Evolutionary conservation across 306 rosid species (phyloP).

Genomic region (Nissolia schottii): DNA sequence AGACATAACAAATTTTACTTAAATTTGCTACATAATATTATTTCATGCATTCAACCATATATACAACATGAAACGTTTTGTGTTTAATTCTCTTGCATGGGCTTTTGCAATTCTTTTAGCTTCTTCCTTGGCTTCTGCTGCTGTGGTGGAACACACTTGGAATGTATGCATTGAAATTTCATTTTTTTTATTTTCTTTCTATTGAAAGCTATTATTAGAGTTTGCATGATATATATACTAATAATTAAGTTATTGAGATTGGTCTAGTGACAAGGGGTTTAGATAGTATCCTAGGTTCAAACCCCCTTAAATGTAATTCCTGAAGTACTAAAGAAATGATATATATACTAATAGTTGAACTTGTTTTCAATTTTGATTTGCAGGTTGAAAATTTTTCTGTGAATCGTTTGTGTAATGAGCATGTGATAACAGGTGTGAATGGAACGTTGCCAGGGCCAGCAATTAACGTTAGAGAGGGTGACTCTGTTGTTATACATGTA

Average conservation of each 20-base stretch:
- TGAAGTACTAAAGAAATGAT: no score
- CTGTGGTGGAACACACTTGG: constrained; percentile 27
- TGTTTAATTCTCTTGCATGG: constrained; percentile 25
- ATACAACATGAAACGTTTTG: constrained; percentile 13
- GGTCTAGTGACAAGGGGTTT: no score
- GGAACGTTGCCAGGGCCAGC: constrained; percentile 36
- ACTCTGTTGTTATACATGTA: constrained; percentile 24
- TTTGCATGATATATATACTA: background rate
- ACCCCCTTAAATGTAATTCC: no score
- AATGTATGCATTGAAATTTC: constrained; percentile 29
- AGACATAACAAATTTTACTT: background rate
- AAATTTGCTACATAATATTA: no score
- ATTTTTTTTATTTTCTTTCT: background rate
- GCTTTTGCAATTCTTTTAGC: constrained; percentile 25
- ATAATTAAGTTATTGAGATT: no score
- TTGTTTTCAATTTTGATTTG: background rate
- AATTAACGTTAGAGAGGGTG: constrained; percentile 33
- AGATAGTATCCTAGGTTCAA: no score
- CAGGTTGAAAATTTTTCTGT: constrained; percentile 25
- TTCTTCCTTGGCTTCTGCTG: constrained; percentile 22
- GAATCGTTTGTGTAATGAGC: constrained; percentile 20
- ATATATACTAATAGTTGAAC: background rate
- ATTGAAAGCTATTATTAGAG: no score
- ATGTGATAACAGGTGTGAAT: constrained; percentile 30
- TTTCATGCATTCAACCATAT: no score